Percentiles rank a stretch among this genome's conserved stretches.
phyloP scores from a whole-genome alignment of 2,329 filamentous ascomycete species.

The Westerdykella ornata region DNA sequence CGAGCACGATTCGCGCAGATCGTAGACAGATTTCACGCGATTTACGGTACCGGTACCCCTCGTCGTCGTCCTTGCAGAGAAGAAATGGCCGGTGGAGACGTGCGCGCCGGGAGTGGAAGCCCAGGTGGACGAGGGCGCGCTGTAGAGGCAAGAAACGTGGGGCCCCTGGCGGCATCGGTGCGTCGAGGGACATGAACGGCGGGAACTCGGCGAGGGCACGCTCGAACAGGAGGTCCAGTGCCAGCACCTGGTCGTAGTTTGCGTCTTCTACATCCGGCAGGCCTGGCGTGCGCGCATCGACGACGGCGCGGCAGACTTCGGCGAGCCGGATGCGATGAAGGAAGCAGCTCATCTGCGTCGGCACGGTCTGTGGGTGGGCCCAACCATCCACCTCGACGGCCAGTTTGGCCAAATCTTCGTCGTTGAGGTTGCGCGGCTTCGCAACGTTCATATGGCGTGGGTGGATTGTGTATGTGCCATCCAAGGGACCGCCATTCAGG shows the following conservation, averaged over 20 bases:
- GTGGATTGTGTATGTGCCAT: constrained; percentile 6
- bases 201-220: too few species aligned
- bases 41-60: too few species aligned
- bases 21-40: too few species aligned
- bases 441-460: constrained; percentile 36
- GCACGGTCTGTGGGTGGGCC: constrained; percentile 15
- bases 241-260: too few species aligned
- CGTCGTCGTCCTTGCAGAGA: too few species aligned
- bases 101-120: constrained; percentile 4
- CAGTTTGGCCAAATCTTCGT: constrained; percentile 23
- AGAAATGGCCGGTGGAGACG: constrained; percentile 6
- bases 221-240: too few species aligned
- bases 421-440: constrained; percentile 34
- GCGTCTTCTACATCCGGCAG: too few species aligned
- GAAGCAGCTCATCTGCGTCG: constrained; percentile 38
- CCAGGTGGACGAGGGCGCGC: background rate
- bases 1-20: too few species aligned
- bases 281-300: constrained; percentile 25
- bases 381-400: constrained; percentile 16
- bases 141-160: too few species aligned
- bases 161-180: too few species aligned
- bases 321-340: constrained; percentile 32
- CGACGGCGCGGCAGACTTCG: constrained; percentile 34
- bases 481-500: too few species aligned
- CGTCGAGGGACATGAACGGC: too few species aligned